Conservation (phyloP, 75 land plant species). For the Larix kaempferi region DNA sequence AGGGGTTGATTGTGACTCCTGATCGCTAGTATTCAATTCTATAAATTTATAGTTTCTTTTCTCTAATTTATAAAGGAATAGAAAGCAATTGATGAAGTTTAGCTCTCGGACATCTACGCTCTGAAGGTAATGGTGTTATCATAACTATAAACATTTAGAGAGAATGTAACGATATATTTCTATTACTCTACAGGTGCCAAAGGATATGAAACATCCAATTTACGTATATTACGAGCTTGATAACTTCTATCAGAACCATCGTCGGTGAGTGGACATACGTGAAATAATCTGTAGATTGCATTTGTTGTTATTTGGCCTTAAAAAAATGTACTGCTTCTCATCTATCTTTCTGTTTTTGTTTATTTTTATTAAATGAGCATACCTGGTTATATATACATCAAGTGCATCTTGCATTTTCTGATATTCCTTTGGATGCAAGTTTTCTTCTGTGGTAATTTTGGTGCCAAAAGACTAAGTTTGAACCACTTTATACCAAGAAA, state of each 20-base stretch:
- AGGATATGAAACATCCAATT: slow-evolving; percentile 74
- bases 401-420: background rate
- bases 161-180: background rate
- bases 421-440: background rate
- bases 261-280: slow-evolving; percentile 36
- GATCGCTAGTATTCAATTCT: background rate
- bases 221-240: slow-evolving; percentile 92
- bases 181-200: slow-evolving; percentile 56
- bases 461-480: too few species aligned
- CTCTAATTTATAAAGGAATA: background rate
- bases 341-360: background rate
- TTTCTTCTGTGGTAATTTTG: background rate
- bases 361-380: background rate
- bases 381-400: background rate
- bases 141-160: background rate
- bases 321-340: background rate
- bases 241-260: slow-evolving; percentile 95
- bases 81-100: background rate
- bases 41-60: background rate
- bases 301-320: background rate
- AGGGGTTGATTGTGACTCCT: background rate
- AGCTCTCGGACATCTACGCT: background rate
- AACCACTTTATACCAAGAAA: too few species aligned
- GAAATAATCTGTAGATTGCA: background rate
- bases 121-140: background rate